A percentile compares a stretch with the other conserved stretches of the same genome.
Conservation (phyloP, 2,329 filamentous ascomycete species). For the Emmonsia crescens region DNA sequence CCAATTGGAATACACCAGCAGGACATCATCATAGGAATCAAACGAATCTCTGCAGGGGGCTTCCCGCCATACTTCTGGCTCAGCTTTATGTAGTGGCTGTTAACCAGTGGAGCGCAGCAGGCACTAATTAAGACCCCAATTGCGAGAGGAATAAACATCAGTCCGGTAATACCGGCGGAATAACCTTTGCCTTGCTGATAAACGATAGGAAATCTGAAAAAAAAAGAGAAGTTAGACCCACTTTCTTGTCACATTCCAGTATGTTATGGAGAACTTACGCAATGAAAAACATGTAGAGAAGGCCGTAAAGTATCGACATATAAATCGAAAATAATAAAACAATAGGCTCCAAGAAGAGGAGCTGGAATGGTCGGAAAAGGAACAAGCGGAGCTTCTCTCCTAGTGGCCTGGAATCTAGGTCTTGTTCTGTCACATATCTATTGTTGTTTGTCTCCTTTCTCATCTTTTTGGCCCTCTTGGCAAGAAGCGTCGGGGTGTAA, state of each 20-base stretch:
- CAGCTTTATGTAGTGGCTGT: conserved; percentile 65
- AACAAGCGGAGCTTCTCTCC: conserved; percentile 61
- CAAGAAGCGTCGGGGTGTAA: conserved; percentile 69
- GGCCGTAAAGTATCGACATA: conserved; percentile 60
- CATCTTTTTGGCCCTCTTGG: conserved; percentile 58
- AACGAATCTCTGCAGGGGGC: conserved; percentile 64
- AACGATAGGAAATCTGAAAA: conserved; percentile 43
- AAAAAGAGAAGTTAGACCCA: conserved; percentile 10
- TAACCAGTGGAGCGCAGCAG: conserved; percentile 58
- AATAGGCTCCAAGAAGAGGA: conserved; percentile 74
- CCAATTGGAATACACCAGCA: conserved; percentile 63
- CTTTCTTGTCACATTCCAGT: not conserved
- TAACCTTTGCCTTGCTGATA: conserved; percentile 74
- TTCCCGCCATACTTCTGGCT: conserved; percentile 54
- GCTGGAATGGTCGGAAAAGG: conserved; percentile 71
- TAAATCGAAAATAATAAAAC: conserved; percentile 75
- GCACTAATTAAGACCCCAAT: conserved; percentile 62
- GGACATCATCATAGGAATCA: conserved; percentile 72
- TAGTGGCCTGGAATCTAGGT: conserved; percentile 62
- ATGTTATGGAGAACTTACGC: conserved; percentile 44
- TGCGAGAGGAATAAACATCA: conserved; percentile 80
- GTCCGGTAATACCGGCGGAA: conserved; percentile 58
- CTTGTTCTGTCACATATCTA: conserved; percentile 66
- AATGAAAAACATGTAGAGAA: conserved; percentile 44
- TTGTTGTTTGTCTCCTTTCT: conserved; percentile 56